Conservation (phyloP, 1,284 basidiomycete genomes). For the Melampsora americana region DNA sequence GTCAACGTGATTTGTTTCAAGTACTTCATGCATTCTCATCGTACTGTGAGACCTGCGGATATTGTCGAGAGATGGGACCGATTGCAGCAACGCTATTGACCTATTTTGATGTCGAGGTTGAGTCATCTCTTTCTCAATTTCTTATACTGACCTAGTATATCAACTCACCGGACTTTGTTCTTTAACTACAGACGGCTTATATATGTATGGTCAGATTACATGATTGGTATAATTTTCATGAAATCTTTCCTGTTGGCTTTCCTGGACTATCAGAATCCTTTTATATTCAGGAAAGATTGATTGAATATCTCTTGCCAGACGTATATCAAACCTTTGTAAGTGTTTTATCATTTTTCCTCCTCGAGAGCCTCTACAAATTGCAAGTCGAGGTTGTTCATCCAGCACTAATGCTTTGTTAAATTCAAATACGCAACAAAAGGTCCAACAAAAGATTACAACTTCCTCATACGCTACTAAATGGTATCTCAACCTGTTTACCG, state of each 20-base stretch:
- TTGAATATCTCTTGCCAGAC: constrained; percentile 77
- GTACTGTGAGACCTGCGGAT: constrained; percentile 77
- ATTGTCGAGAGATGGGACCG: constrained; percentile 98
- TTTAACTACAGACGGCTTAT: constrained; percentile 64
- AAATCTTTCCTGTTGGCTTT: constrained; percentile 87
- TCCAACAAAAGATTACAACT: constrained; percentile 81
- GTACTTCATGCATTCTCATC: constrained; percentile 89
- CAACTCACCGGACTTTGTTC: constrained; percentile 18
- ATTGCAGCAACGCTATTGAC: constrained; percentile 90
- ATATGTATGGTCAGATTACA: constrained; percentile 77
- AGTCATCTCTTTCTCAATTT: constrained; percentile 38
- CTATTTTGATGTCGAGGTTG: constrained; percentile 78
- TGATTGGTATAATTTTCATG: constrained; percentile 81
- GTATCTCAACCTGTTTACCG: constrained; percentile 91
- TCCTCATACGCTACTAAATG: constrained; percentile 96
- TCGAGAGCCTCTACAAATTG: neutral
- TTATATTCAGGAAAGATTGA: constrained; percentile 85
- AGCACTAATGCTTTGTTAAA: neutral
- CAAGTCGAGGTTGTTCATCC: neutral
- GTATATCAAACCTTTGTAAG: constrained; percentile 75
- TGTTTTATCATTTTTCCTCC: constrained; percentile 42
- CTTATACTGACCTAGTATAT: constrained; percentile 10
- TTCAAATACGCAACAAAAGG: constrained; percentile 59
- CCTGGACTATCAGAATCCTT: constrained; percentile 90
- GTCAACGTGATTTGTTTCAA: constrained; percentile 88